Conservation (phyloP, 2,329 filamentous ascomycete species). For the Sclerotinia subarctica region DNA sequence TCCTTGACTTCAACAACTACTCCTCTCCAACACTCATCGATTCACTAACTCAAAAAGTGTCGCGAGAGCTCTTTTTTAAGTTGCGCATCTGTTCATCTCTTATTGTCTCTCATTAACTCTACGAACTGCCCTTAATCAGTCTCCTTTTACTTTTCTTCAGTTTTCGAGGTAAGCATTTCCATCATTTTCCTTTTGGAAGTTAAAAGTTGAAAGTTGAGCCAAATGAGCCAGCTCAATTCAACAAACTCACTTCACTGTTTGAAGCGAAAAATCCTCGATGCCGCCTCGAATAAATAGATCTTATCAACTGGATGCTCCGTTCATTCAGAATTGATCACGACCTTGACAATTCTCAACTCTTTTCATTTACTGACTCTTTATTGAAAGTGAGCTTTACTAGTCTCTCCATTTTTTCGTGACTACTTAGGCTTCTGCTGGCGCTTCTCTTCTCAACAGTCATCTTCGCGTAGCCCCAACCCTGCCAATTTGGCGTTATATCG, state of each 20-base stretch:
- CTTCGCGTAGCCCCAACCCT: not conserved
- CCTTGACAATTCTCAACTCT: not conserved
- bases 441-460: not conserved
- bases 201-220: not conserved
- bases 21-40: not conserved
- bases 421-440: not conserved
- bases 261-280: slow-evolving; percentile 11
- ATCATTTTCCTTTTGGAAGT: not conserved
- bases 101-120: not conserved
- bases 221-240: not conserved
- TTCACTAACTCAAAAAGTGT: not conserved
- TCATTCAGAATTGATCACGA: not conserved
- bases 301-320: not conserved
- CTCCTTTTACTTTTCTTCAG: not conserved
- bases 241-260: not conserved
- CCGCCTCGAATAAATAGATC: not conserved
- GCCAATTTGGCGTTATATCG: not conserved
- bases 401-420: not conserved
- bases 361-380: not conserved
- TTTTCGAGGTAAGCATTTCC: not conserved
- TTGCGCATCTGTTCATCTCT: not conserved
- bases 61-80: not conserved
- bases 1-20: not conserved
- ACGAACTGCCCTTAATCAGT: not conserved
- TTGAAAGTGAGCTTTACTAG: not conserved